Base-by-base conservation (phyloP, 345 rosid genomes). In the Psidium guajava region DNA sequence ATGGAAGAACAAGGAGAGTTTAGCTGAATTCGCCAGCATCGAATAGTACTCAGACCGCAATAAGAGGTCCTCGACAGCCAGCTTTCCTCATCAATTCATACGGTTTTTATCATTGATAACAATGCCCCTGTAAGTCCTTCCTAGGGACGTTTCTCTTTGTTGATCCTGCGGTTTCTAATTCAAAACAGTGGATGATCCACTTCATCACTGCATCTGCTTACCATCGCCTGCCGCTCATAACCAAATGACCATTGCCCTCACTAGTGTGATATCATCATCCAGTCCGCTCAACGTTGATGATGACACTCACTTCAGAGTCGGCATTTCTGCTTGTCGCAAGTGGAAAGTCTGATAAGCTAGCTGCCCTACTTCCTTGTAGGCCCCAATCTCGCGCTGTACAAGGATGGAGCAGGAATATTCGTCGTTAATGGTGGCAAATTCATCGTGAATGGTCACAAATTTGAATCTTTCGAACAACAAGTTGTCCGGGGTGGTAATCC, bases 271-370 rank as follows among this genome's bases (percentile, higher is more conserved):
- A 12, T 94, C 95, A 28, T 95, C 94, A 89, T 92, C 98, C 36
- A 90, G 83, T 87, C 93, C 98, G 25, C 84, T 91, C 80, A 42
- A 96, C 95, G 83, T 93, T 95, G 84, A 93, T 94, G 87, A 91
- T 93, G 85, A 94, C 94, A 87, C 99, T 97, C 84, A 96, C 86
- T 91, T 97, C 99, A 6, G 99, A 97, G 88, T 99, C 96, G 56
- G 97, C 99, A 86, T 95, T 96, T 87, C 99, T 97, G 92, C 99
- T 97, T 27, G 99, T 96, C 58, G 98, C 99, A n/a, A 93, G 89
- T 55, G 99, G 99, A 28, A 98, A 97, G 88, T 94, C 99, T 22
- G 95, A 90, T n/a, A 93, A 94, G 83, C 97, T 95, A 85, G 92
- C 47, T 6, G 96, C 93, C 86, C 95, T 90, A 89, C 93, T 92